Percentiles rank a stretch among this genome's conserved stretches.
Evolutionary conservation across 73 alveolate genomes (phyloP).

Genomic region (Paramecium octaurelia): DNA sequence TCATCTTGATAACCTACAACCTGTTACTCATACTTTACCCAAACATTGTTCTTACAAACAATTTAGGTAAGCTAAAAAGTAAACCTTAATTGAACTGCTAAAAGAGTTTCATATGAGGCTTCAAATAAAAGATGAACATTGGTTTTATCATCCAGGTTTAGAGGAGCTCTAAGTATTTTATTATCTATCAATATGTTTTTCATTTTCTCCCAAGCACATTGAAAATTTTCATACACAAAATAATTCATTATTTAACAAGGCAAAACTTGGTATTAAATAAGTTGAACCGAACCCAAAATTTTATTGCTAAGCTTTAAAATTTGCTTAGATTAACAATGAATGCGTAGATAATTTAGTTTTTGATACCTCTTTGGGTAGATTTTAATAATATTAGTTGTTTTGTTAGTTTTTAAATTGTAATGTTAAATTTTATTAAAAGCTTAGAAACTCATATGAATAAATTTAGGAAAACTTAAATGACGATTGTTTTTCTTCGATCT

Average conservation of each 20-base stretch:
- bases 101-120: background rate
- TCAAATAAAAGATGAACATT: background rate
- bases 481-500: background rate
- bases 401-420: background rate
- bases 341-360: background rate
- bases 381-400: background rate
- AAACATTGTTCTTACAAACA: background rate
- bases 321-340: background rate
- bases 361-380: background rate
- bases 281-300: background rate
- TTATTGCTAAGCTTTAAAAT: background rate
- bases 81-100: background rate
- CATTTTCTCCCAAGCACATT: background rate
- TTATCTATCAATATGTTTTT: background rate
- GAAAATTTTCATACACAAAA: background rate
- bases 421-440: background rate
- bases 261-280: background rate
- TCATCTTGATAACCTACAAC: background rate
- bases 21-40: background rate
- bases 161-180: background rate
- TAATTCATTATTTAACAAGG: background rate
- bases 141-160: background rate
- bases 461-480: background rate
- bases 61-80: background rate
- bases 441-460: background rate